Conservation (phyloP, 176 grass and related monocot genomes). For the Avena sativa region DNA sequence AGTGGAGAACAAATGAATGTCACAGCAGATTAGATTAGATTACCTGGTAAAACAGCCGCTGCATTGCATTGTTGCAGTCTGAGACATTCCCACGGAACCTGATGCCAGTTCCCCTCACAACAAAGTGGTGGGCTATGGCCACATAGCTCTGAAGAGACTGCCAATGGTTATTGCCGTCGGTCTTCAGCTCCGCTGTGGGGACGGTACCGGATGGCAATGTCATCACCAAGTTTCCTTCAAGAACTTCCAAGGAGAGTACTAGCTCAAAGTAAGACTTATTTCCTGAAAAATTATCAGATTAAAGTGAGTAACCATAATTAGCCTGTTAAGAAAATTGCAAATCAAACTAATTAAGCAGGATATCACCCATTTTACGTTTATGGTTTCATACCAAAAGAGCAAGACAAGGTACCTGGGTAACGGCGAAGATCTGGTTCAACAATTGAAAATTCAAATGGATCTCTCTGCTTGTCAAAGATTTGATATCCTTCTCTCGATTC, state of each 20-base stretch:
- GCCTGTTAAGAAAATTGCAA: not conserved
- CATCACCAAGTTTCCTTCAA: constrained; percentile 57
- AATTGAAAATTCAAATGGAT: constrained; percentile 67
- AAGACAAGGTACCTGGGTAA: constrained; percentile 60
- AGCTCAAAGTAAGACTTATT: constrained; percentile 71
- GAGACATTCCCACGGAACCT: constrained; percentile 59
- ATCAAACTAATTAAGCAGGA: not conserved
- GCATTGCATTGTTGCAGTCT: constrained; percentile 74
- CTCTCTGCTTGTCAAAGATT: constrained; percentile 70
- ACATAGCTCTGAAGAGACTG: constrained; percentile 65
- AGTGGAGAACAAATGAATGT: not conserved
- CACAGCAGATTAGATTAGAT: not conserved
- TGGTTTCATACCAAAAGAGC: not conserved
- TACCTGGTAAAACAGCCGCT: constrained; percentile 68
- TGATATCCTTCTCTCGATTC: constrained; percentile 56
- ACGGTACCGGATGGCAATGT: constrained; percentile 53
- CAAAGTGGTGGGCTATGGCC: constrained; percentile 66
- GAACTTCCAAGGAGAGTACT: constrained; percentile 72
- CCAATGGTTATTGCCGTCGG: constrained; percentile 54
- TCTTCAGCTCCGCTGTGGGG: constrained; percentile 53
- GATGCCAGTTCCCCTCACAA: constrained; percentile 63
- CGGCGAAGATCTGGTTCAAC: constrained; percentile 65
- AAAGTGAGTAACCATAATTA: not conserved
- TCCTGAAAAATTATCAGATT: constrained; percentile 41
- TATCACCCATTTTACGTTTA: not conserved